A percentile compares a stretch with the other conserved stretches of the same genome.
Conservation (phyloP, 129 eudicot species). For the Cynara cardunculus region DNA sequence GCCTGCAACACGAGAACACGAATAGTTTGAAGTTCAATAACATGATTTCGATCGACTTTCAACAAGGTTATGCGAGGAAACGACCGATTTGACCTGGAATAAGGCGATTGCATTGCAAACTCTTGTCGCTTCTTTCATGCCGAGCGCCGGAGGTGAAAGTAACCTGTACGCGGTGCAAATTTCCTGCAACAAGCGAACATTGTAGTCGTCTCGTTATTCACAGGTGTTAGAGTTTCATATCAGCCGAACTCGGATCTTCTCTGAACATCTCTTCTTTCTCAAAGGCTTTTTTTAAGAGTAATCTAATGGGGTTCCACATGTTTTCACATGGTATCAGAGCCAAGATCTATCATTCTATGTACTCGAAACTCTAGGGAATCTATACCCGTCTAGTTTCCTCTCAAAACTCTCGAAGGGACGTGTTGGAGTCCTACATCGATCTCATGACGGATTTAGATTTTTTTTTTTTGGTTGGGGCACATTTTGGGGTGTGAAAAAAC, state of each 20-base stretch:
- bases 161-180: slow-evolving; percentile 27
- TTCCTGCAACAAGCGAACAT: slow-evolving; percentile 35
- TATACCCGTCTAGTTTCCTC: background rate
- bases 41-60: background rate
- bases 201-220: background rate
- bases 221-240: background rate
- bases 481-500: too few relatives aligned
- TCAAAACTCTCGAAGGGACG: background rate
- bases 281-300: background rate
- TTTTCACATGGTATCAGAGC: background rate
- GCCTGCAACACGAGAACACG: slow-evolving; percentile 20
- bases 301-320: background rate
- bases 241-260: background rate
- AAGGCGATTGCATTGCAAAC: slow-evolving; percentile 46
- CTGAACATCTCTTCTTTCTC: background rate
- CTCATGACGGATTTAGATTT: too few relatives aligned
- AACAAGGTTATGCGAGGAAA: background rate
- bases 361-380: background rate
- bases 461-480: too few relatives aligned
- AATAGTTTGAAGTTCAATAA: slow-evolving; percentile 6
- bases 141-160: slow-evolving; percentile 35
- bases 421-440: background rate
- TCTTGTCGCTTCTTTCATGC: slow-evolving; percentile 27
- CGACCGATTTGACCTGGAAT: slow-evolving; percentile 30
- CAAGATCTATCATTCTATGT: background rate